Evolutionary conservation across 257 asterid species (phyloP).

Genomic region (Jacaranda copaia): DNA sequence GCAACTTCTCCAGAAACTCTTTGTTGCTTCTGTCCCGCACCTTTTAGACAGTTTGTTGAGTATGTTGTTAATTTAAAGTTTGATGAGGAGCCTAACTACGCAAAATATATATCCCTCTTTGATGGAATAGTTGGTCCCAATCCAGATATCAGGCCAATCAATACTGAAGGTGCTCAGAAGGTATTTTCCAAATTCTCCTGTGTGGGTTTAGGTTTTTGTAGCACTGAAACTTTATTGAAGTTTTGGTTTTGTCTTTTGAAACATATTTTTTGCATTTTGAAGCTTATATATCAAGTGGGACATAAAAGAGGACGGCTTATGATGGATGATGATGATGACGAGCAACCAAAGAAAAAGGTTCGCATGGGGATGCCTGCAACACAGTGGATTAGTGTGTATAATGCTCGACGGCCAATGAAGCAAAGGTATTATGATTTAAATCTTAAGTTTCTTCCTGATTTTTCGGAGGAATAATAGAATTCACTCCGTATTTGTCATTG

Average conservation of each 20-base stretch:
- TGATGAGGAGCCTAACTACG: conserved; percentile 77
- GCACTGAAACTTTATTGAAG: conserved; percentile 28
- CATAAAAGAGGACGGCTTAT: conserved; percentile 64
- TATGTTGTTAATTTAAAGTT: conserved; percentile 61
- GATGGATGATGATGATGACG: conserved; percentile 62
- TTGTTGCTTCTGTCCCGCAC: conserved; percentile 70
- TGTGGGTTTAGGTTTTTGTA: conserved; percentile 12
- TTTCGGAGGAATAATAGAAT: conserved; percentile 1
- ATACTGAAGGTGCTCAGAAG: conserved; percentile 77
- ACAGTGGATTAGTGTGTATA: conserved; percentile 76
- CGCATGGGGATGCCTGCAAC: conserved; percentile 73
- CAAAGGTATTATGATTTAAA: conserved; percentile 55
- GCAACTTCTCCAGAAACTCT: conserved; percentile 70
- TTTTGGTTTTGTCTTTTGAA: not conserved
- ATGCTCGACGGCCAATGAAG: conserved; percentile 69
- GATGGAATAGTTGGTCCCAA: conserved; percentile 73
- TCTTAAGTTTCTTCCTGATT: not conserved
- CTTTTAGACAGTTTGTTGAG: conserved; percentile 66
- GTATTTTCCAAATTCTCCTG: conserved; percentile 38
- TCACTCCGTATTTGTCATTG: conserved; percentile 28
- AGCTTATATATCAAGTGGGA: conserved; percentile 67
- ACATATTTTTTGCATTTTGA: conserved; percentile 19
- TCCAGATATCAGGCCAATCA: conserved; percentile 71
- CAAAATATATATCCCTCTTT: conserved; percentile 67
- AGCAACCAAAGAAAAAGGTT: conserved; percentile 69